Evolutionary conservation across 768 basidiomycete genomes (phyloP).

Genomic region (Tubosaeta sp.): DNA sequence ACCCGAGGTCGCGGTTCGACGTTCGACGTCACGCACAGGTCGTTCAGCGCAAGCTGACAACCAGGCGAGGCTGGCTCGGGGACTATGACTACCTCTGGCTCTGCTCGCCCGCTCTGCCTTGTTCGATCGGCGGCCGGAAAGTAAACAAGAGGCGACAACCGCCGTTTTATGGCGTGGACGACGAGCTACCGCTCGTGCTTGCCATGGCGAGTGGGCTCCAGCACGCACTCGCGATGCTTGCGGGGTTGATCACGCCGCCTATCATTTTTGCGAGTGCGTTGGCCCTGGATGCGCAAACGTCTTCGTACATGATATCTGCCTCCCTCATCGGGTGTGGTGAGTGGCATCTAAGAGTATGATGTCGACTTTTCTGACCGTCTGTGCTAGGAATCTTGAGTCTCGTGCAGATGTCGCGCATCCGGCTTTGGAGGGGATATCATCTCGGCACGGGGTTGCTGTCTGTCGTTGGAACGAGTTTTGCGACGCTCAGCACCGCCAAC

Average conservation of each 20-base stretch:
- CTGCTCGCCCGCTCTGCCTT: constrained; percentile 67
- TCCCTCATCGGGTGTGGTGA: constrained; percentile 74
- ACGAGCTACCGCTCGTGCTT: constrained; percentile 66
- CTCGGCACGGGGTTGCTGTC: constrained; percentile 78
- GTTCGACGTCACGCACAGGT: constrained; percentile 5
- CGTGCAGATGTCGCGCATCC: constrained; percentile 73
- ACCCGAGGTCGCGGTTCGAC: constrained; percentile 1
- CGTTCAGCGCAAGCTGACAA: constrained; percentile 38
- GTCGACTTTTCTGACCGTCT: neutral
- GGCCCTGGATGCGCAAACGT: constrained; percentile 51
- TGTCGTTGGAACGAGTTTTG: constrained; percentile 79
- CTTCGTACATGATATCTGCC: constrained; percentile 78
- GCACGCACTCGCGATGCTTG: constrained; percentile 79
- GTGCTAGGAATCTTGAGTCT: constrained; percentile 64
- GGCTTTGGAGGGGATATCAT: constrained; percentile 58
- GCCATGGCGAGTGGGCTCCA: constrained; percentile 72
- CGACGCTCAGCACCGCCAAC: constrained; percentile 70
- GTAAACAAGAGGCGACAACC: constrained; percentile 36
- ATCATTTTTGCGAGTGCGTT: constrained; percentile 71
- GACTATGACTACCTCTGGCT: constrained; percentile 78
- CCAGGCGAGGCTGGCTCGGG: constrained; percentile 73
- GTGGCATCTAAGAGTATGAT: constrained; percentile 15
- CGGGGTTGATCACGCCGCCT: constrained; percentile 78
- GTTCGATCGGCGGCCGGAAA: constrained; percentile 34
- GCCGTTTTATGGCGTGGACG: constrained; percentile 74